Base-by-base conservation (phyloP, 768 basidiomycete species). In the Gymnopilus dilepis region DNA sequence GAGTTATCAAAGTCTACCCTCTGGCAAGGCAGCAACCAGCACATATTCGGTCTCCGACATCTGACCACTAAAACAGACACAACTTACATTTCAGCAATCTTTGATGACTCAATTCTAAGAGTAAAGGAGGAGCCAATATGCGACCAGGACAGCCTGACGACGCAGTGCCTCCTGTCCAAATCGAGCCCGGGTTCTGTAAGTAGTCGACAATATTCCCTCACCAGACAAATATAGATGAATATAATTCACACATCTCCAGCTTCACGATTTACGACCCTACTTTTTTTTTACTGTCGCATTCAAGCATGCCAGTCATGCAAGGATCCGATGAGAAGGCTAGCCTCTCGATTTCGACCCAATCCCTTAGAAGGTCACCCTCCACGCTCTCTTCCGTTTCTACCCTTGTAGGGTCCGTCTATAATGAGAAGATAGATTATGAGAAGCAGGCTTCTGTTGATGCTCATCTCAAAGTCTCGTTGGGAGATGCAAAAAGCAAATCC, bases 381-480 rank as follows among this genome's bases (percentile, higher is more conserved):
- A 58, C 56, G 9, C 45, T 58, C 56, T 58, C 56, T 58, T 48
- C 56, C 34, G 56, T 58, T 48, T 58, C 43, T 11, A 58, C 56
- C 13, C 41, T 58, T 30, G 43, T 48, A 21, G 45, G 34, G 9
- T 22, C 56, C 11, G 22, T 24, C 17, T 58, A 50, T 30, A 48
- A 58, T 26, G 56, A 58, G 24, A 58, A 58, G 28, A 21, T 26
- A 22, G 56, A 53, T 15, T 34, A 38, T 21, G 34, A 53, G 31
- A 38, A 53, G 52, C 52, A 34, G 52, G 31, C 52, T 53, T 53
- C 52, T 24, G 31, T 53, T 12, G 52, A 53, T 26, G 37, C 33
- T 31, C 58, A 67, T 43, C 65, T 81, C 8, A 73, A 80, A 50
- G 70, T 82, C 22, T 81, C 82, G 62, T 63, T 68, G 33, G 81